These are phyloP conservation scores for Penicillium sp. DNA, from an alignment of 2,329 filamentous ascomycete genomes.

Conservation along the genomic window DNA sequence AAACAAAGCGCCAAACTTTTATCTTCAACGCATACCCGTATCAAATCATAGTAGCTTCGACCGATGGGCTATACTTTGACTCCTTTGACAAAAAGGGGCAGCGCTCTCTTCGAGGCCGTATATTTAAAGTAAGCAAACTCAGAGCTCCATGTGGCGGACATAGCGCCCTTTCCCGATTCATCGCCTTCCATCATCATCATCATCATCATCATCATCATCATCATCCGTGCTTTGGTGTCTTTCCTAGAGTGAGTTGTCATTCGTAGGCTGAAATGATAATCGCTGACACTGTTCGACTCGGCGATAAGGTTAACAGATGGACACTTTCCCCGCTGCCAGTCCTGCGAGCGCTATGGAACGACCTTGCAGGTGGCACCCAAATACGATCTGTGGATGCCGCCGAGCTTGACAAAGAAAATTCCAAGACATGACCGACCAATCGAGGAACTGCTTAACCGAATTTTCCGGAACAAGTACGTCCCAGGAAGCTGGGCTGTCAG, in stretches of 20 bases:
- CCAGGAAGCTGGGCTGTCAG: conserved; percentile 14
- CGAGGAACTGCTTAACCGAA: conserved; percentile 18
- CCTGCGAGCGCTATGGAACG: conserved; percentile 18
- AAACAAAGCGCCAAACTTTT: neutral
- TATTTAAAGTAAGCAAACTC: neutral
- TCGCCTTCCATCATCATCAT: neutral
- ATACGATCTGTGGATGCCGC: conserved; percentile 6
- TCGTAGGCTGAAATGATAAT: conserved; percentile 5
- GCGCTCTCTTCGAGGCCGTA: neutral
- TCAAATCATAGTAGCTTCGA: neutral
- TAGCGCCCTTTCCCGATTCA: neutral
- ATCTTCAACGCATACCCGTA: neutral
- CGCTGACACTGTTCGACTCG: conserved; percentile 18
- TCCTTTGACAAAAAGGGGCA: neutral
- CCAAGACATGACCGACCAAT: conserved; percentile 17
- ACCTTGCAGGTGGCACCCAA: conserved; percentile 15
- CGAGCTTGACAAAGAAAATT: neutral
- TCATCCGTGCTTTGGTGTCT: neutral
- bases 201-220: neutral
- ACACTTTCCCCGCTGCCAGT: conserved; percentile 18
- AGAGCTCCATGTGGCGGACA: neutral
- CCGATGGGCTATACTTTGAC: neutral
- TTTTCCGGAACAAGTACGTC: conserved; percentile 7
- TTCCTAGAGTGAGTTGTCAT: neutral
- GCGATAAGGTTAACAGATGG: conserved; percentile 24